These are phyloP conservation scores for Lactarius sanguifluus DNA, from an alignment of 768 basidiomycete genomes.

Conservation along the genomic window DNA sequence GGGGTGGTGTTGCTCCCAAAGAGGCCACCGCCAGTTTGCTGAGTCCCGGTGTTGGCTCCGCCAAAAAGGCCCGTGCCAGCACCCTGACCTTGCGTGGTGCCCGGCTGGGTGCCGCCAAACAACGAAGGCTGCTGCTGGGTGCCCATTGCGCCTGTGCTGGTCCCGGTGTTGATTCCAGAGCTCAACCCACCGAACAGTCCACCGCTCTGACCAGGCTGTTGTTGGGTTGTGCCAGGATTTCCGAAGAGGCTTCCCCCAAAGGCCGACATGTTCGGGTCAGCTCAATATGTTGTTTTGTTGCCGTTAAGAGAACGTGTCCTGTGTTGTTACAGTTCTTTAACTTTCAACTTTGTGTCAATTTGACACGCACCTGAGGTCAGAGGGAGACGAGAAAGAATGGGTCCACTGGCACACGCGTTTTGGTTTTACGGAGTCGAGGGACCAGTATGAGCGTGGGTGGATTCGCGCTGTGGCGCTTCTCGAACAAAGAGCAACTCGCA, in stretches of 20 bases:
- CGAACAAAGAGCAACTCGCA: background rate
- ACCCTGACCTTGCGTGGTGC: conserved; percentile 11
- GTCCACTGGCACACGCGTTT: background rate
- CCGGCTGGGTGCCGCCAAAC: conserved; percentile 22
- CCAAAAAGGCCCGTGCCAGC: conserved; percentile 14
- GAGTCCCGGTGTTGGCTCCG: conserved; percentile 13
- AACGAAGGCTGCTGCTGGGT: conserved; percentile 7
- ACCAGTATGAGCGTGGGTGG: too few relatives aligned
- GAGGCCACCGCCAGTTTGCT: conserved; percentile 27
- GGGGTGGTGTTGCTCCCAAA: conserved; percentile 28
- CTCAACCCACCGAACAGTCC: conserved; percentile 24
- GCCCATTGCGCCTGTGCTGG: background rate
- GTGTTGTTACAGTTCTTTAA: background rate
- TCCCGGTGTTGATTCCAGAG: conserved; percentile 10
- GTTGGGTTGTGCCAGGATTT: conserved; percentile 22
- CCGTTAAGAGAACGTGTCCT: background rate
- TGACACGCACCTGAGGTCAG: conserved; percentile 3
- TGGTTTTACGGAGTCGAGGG: background rate
- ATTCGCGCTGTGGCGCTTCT: background rate
- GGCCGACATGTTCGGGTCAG: conserved; percentile 19
- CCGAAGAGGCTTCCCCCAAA: conserved; percentile 30
- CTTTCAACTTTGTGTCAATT: conserved; percentile 4
- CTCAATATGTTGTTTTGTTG: conserved; percentile 3
- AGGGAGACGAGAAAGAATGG: background rate
- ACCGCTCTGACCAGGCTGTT: conserved; percentile 32